Conservation (phyloP, 495 filamentous ascomycete species). For the Penicillium pancosmium region DNA sequence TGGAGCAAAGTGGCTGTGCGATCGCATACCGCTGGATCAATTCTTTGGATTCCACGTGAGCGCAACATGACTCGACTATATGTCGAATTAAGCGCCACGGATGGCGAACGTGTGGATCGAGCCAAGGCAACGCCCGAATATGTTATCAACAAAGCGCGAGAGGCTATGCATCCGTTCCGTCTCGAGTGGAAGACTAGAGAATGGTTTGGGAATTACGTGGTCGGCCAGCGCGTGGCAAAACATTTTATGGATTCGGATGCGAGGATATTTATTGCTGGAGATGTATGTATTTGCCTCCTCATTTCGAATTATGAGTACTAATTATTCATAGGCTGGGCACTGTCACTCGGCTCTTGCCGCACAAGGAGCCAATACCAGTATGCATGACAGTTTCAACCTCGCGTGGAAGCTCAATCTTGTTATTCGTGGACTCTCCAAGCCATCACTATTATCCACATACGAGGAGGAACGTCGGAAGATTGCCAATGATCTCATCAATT, state of each 20-base stretch:
- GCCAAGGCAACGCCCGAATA: conserved; percentile 67
- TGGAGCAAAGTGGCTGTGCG: conserved; percentile 71
- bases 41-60: conserved; percentile 78
- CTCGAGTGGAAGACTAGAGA: conserved; percentile 68
- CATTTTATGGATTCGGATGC: conserved; percentile 65
- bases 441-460: conserved; percentile 70
- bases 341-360: conserved; percentile 88
- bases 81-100: conserved; percentile 71
- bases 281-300: conserved; percentile 54
- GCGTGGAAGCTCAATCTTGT: conserved; percentile 83
- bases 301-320: background rate
- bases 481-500: conserved; percentile 72
- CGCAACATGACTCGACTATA: conserved; percentile 75
- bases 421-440: conserved; percentile 59
- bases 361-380: conserved; percentile 85
- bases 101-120: conserved; percentile 61
- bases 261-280: conserved; percentile 78
- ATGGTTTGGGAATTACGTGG: conserved; percentile 63
- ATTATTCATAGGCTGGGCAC: conserved; percentile 52
- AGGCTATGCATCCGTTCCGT: conserved; percentile 66
- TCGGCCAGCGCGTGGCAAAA: conserved; percentile 75
- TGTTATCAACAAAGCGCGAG: conserved; percentile 65
- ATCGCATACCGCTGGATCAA: conserved; percentile 67
- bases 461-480: conserved; percentile 71
- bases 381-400: conserved; percentile 79